Evolutionary conservation across 176 grass and related monocot species (phyloP).

Genomic region (Oryza meyeriana): DNA sequence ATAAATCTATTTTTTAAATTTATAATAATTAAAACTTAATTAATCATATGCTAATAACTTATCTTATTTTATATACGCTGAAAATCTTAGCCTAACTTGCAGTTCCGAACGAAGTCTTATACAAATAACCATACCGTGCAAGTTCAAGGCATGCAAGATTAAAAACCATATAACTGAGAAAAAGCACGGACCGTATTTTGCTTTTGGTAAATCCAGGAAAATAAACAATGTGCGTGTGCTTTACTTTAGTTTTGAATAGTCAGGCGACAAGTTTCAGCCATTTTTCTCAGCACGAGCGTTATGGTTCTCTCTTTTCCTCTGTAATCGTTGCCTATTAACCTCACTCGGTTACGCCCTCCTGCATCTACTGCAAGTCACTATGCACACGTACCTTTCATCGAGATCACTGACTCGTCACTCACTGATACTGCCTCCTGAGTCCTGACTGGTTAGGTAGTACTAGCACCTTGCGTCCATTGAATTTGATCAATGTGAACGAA

Average conservation of each 20-base stretch:
- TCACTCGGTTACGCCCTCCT: constrained; percentile 24
- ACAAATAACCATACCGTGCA: no score
- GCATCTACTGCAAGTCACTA: background rate
- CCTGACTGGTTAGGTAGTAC: background rate
- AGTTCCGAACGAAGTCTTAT: no score
- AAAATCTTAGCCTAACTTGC: no score
- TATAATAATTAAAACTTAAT: no score
- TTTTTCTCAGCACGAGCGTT: background rate
- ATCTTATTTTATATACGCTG: no score
- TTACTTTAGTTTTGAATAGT: no score
- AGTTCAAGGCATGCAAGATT: no score
- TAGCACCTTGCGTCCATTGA: constrained; percentile 10
- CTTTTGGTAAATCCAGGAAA: background rate
- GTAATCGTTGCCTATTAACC: background rate
- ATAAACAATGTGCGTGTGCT: background rate
- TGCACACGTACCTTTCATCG: background rate
- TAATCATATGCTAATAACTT: no score
- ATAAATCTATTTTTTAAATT: no score
- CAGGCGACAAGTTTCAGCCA: background rate
- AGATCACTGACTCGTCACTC: constrained; percentile 12
- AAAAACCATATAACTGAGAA: background rate
- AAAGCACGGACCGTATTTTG: background rate
- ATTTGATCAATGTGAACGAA: constrained; percentile 28
- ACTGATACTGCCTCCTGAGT: background rate
- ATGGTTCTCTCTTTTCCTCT: background rate